Evolutionary conservation across 2,329 filamentous ascomycete genomes (phyloP).

Genomic region (Cercospora sp.): DNA sequence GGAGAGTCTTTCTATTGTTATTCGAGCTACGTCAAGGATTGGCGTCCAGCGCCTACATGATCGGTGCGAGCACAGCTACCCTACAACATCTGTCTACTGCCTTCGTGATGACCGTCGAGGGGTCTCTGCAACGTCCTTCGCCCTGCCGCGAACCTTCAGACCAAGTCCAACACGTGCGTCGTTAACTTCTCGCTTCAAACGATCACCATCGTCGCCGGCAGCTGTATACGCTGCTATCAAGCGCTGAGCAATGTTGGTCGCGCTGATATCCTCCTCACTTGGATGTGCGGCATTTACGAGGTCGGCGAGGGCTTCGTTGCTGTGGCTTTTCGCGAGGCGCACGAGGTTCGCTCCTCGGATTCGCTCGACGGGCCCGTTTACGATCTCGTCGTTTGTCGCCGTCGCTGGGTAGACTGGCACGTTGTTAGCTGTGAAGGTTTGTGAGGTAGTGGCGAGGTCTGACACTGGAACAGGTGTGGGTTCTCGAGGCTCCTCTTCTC

Average conservation of each 20-base stretch:
- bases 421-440: neutral
- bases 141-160: neutral
- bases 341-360: neutral
- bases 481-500: neutral
- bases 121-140: neutral
- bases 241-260: neutral
- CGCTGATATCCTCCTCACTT: neutral
- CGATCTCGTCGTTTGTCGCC: neutral
- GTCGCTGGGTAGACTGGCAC: neutral
- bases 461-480: neutral
- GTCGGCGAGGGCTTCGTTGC: neutral
- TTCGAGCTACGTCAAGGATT: neutral
- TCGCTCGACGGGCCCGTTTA: neutral
- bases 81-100: neutral
- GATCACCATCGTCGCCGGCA: neutral
- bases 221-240: neutral
- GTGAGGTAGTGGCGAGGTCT: neutral
- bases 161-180: neutral
- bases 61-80: neutral
- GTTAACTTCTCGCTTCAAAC: neutral
- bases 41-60: neutral
- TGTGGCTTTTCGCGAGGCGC: neutral
- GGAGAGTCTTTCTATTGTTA: too few relatives aligned
- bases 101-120: neutral
- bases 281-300: neutral